Conservation (phyloP, 2,329 filamentous ascomycete species). For the Aureobasidium sp. region DNA sequence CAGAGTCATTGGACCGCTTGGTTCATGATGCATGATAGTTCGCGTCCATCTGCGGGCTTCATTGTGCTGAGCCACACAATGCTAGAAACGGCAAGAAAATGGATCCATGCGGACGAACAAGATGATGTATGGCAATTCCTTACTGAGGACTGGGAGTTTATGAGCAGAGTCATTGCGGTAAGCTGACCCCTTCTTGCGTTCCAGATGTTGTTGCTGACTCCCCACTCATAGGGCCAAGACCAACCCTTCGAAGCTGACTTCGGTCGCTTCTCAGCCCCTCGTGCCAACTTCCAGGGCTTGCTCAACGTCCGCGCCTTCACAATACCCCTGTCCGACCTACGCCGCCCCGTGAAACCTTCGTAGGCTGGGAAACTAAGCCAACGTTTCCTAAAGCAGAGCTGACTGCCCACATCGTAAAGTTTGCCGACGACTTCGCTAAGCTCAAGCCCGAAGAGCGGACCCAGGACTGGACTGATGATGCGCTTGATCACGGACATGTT, state of each 20-base stretch:
- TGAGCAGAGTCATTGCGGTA: neutral
- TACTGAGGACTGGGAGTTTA: neutral
- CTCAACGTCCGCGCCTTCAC: neutral
- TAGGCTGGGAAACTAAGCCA: neutral
- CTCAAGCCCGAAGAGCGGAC: neutral
- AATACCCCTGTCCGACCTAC: neutral
- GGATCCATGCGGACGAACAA: neutral
- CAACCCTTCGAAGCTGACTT: neutral
- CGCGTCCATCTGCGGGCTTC: neutral
- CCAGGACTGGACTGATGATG: neutral
- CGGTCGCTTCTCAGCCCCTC: neutral
- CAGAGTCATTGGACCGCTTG: neutral
- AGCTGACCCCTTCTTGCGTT: neutral
- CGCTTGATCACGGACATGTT: neutral
- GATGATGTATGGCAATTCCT: neutral
- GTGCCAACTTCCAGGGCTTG: neutral
- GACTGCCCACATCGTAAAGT: neutral
- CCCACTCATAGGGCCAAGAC: neutral
- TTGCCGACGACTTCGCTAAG: neutral
- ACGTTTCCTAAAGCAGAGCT: neutral
- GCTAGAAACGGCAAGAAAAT: neutral
- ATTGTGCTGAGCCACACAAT: neutral
- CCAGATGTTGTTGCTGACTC: neutral
- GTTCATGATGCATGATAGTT: neutral
- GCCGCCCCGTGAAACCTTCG: neutral